phyloP scores from a whole-genome alignment of 1,284 basidiomycete genomes.

The Austroboletus novae-zelandiae region DNA sequence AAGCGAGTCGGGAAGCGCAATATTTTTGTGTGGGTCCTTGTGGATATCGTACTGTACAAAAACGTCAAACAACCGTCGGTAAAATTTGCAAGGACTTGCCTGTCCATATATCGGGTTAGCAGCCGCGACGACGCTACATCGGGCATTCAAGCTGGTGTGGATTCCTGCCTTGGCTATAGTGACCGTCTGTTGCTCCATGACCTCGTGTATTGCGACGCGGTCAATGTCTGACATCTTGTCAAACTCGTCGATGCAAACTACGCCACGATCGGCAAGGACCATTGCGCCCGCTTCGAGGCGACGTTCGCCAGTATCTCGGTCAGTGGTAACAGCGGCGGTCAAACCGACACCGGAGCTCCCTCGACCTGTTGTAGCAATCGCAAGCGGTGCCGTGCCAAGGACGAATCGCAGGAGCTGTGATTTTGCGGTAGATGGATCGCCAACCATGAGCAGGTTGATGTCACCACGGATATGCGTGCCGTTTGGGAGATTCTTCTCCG shows the following conservation, averaged over 20 bases:
- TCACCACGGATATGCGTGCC: conserved; percentile 99
- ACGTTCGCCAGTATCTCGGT: conserved; percentile 96
- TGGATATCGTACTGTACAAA: conserved; percentile 93
- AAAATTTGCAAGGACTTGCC: conserved; percentile 43
- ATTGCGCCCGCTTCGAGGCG: conserved; percentile 98
- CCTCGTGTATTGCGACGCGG: conserved; percentile 99
- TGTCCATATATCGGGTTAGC: conserved; percentile 99
- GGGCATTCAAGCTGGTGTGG: conserved; percentile 96
- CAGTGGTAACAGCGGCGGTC: conserved; percentile 98
- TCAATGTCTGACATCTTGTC: conserved; percentile 99
- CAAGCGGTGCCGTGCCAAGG: conserved; percentile 92
- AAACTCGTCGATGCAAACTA: conserved; percentile 99
- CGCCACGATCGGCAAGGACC: conserved; percentile 99
- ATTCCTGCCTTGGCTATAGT: conserved; percentile 99
- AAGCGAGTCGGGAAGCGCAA: conserved; percentile 96
- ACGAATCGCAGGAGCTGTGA: conserved; percentile 97
- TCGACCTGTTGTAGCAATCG: conserved; percentile 97
- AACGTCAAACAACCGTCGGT: conserved; percentile 1
- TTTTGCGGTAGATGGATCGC: conserved; percentile 98
- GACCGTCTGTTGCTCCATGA: conserved; percentile 99
- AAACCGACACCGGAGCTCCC: conserved; percentile 98
- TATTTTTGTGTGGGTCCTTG: conserved; percentile 99
- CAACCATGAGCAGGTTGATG: conserved; percentile 99
- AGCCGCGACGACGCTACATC: conserved; percentile 97
- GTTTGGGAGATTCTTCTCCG: conserved; percentile 97